phyloP scores from a whole-genome alignment of 2,329 filamentous ascomycete genomes.

The Xylaria sp. region DNA sequence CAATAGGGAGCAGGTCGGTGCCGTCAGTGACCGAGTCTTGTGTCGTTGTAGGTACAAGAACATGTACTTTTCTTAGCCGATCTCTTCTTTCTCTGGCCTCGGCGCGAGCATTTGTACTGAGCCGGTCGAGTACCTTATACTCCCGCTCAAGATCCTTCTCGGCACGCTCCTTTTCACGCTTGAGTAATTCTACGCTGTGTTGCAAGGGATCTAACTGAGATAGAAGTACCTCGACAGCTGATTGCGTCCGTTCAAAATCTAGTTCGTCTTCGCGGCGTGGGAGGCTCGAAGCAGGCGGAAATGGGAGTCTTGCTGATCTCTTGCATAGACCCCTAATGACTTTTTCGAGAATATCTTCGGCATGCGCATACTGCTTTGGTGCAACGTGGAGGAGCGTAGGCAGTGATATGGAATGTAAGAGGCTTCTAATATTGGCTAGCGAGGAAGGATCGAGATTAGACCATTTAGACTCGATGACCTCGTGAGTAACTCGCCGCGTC shows the following conservation, averaged over 20 bases:
- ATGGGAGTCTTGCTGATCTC: conserved; percentile 66
- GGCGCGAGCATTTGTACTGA: conserved; percentile 62
- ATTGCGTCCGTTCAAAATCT: conserved; percentile 68
- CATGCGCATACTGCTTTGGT: conserved; percentile 56
- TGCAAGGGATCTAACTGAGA: conserved; percentile 64
- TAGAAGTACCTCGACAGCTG: conserved; percentile 62
- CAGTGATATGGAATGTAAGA: conserved; percentile 64
- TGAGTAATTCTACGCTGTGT: conserved; percentile 67
- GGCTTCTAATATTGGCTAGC: conserved; percentile 58
- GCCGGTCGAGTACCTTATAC: conserved; percentile 53
- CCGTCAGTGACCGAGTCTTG: not conserved
- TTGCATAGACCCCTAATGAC: conserved; percentile 64
- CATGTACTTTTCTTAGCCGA: conserved; percentile 55
- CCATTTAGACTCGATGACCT: conserved; percentile 73
- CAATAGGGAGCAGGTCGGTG: conserved; percentile 27
- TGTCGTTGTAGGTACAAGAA: conserved; percentile 51
- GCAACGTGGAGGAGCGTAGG: conserved; percentile 65
- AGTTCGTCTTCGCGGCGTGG: conserved; percentile 63
- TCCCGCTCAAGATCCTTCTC: conserved; percentile 62
- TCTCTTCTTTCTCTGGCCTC: conserved; percentile 59
- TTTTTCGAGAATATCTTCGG: conserved; percentile 59
- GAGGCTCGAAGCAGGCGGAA: conserved; percentile 60
- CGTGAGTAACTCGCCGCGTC: conserved; percentile 61
- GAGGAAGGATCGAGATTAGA: conserved; percentile 59
- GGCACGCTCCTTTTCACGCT: conserved; percentile 61